A percentile compares a stretch with the other conserved stretches of the same genome.
phyloP scores from a whole-genome alignment of 768 basidiomycete genomes.

The Amanita pseudoporphyria region DNA sequence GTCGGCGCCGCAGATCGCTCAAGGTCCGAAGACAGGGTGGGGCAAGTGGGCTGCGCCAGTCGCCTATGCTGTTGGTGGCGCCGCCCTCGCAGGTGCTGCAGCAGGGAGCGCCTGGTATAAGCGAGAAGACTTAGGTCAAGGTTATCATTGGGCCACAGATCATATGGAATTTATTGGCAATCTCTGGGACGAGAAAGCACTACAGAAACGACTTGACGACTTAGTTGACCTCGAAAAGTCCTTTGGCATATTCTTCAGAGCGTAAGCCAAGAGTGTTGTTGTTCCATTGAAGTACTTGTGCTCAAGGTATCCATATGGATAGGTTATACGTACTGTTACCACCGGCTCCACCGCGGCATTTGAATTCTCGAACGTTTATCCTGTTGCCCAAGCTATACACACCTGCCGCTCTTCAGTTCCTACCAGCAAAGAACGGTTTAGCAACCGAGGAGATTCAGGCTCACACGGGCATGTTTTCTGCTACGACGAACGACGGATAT shows the following conservation, averaged over 20 bases:
- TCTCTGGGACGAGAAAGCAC: conserved; percentile 68
- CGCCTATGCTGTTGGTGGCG: conserved; percentile 64
- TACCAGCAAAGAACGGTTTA: conserved; percentile 53
- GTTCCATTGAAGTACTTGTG: not conserved
- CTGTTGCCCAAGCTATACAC: conserved; percentile 55
- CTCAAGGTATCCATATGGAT: not conserved
- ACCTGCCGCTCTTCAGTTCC: conserved; percentile 42
- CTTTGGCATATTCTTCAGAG: conserved; percentile 61
- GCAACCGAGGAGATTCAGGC: conserved; percentile 74
- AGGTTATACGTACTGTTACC: conserved; percentile 82
- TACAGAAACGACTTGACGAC: conserved; percentile 51
- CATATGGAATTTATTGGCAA: conserved; percentile 86
- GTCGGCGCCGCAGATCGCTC: conserved; percentile 14
- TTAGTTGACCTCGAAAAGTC: conserved; percentile 52
- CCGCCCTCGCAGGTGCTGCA: conserved; percentile 71
- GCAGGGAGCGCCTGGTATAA: conserved; percentile 80
- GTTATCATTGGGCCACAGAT: conserved; percentile 71
- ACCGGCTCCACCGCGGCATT: conserved; percentile 46
- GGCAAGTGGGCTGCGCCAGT: conserved; percentile 53
- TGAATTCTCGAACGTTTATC: conserved; percentile 63
- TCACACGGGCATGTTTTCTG: conserved; percentile 84
- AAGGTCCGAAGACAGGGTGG: conserved; percentile 32
- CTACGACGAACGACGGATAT: conserved; percentile 80
- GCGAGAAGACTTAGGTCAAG: conserved; percentile 60
- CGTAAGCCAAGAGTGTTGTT: conserved; percentile 34